Evolutionary conservation across 306 rosid species (phyloP).

Genomic region (Citrullus colocynthis): DNA sequence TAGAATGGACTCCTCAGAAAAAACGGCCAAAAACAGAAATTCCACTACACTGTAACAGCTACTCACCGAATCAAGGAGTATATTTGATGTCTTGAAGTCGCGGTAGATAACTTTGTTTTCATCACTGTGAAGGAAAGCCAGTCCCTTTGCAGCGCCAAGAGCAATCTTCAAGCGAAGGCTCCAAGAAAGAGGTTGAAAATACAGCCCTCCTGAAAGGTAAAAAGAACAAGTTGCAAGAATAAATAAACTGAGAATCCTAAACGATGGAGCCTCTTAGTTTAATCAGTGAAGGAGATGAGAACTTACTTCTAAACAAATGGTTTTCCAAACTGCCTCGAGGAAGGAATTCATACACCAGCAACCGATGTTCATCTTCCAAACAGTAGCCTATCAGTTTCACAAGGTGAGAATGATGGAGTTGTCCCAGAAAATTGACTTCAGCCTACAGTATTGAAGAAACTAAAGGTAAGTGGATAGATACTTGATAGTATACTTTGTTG

Average conservation of each 20-base stretch:
- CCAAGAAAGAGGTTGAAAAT: constrained; percentile 50
- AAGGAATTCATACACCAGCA: constrained; percentile 45
- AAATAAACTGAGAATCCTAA: not conserved
- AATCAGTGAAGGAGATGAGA: not conserved
- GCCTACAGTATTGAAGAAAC: constrained; percentile 20
- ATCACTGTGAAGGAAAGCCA: constrained; percentile 37
- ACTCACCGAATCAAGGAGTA: constrained; percentile 34
- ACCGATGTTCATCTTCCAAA: constrained; percentile 42
- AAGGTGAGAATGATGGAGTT: constrained; percentile 30
- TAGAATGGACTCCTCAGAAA: not conserved
- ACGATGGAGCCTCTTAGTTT: not conserved
- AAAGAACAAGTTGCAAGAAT: not conserved
- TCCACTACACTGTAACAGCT: not conserved
- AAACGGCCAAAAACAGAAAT: not conserved
- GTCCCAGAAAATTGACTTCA: constrained; percentile 43
- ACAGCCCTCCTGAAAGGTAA: constrained; percentile 31
- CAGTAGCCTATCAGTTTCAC: constrained; percentile 39
- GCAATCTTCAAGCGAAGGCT: constrained; percentile 37
- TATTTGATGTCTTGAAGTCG: constrained; percentile 36
- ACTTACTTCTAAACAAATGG: constrained; percentile 43
- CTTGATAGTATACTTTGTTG: not conserved
- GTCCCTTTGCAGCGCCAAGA: constrained; percentile 42
- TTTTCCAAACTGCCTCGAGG: constrained; percentile 47
- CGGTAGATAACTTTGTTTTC: constrained; percentile 39
- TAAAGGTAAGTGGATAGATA: constrained; percentile 1